Conservation (phyloP, 306 rosid genomes). For the Fagus sylvatica region DNA sequence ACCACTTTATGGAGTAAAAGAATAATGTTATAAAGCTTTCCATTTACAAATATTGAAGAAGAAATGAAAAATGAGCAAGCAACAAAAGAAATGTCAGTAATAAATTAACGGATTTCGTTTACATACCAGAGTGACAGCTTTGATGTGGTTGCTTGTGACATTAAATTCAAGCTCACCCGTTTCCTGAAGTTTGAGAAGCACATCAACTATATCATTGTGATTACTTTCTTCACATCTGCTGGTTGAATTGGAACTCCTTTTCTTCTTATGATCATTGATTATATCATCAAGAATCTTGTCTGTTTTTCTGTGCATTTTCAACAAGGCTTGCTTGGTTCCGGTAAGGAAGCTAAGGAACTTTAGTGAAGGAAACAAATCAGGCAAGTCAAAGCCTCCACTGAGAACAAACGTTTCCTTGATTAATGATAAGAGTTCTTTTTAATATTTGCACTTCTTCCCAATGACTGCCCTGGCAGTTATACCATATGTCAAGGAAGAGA, state of each 20-base stretch:
- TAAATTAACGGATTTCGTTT: too few species aligned
- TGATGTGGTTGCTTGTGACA: slow-evolving; percentile 8
- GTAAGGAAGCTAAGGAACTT: not conserved
- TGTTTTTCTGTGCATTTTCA: not conserved
- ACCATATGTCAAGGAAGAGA: not conserved
- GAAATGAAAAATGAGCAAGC: too few species aligned
- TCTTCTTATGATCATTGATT: not conserved
- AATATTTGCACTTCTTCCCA: not conserved
- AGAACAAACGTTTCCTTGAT: not conserved
- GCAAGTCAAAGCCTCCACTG: not conserved
- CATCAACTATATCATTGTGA: slow-evolving; percentile 5
- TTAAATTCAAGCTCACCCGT: not conserved
- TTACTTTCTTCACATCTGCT: not conserved
- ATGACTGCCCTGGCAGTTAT: not conserved
- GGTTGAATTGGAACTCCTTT: not conserved
- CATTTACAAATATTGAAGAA: too few species aligned
- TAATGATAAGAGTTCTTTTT: not conserved
- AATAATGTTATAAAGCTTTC: too few species aligned
- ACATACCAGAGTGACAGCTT: slow-evolving; percentile 10
- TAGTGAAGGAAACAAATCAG: slow-evolving; percentile 19
- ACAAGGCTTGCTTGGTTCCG: not conserved
- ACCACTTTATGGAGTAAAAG: too few species aligned
- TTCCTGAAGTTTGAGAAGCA: slow-evolving; percentile 3
- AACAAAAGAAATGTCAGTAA: not conserved
- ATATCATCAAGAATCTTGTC: slow-evolving; percentile 20